Evolutionary conservation across 208 protist genomes (phyloP).

Genomic region (Leptomonas seymouri): DNA sequence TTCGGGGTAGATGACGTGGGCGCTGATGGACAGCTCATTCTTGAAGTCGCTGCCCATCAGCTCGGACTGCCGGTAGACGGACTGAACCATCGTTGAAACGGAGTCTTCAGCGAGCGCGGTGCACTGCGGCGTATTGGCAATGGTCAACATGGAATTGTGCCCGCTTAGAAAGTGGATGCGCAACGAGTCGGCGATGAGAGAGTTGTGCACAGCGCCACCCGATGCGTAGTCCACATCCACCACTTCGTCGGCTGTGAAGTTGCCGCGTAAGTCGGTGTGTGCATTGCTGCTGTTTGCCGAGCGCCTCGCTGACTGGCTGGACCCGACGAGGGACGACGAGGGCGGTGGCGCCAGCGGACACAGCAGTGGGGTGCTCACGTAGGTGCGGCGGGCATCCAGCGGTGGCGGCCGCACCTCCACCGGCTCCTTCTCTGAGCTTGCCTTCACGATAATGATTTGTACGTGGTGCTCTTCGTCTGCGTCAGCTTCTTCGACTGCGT

Average conservation of each 20-base stretch:
- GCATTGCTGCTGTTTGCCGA: background rate
- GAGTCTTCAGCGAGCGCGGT: constrained; percentile 40
- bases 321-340: background rate
- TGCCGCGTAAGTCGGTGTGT: background rate
- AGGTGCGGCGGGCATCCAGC: constrained; percentile 2
- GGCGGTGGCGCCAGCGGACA: constrained; percentile 6
- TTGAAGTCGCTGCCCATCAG: constrained; percentile 22
- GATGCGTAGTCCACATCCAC: constrained; percentile 30
- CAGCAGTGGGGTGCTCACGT: constrained; percentile 9
- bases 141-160: constrained; percentile 37
- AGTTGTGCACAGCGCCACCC: constrained; percentile 11
- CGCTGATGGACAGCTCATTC: constrained; percentile 34
- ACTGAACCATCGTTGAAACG: constrained; percentile 29
- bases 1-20: constrained; percentile 35
- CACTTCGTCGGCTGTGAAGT: constrained; percentile 37
- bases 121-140: constrained; percentile 39
- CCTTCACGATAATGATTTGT: constrained; percentile 21
- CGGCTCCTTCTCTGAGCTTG: background rate
- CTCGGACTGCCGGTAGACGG: constrained; percentile 19
- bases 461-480: constrained; percentile 18
- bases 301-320: background rate
- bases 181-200: constrained; percentile 22
- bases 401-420: constrained; percentile 15
- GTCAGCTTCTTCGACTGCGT: background rate
- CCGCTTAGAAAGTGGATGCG: constrained; percentile 43